Evolutionary conservation across 2,329 filamentous ascomycete genomes (phyloP), one percentile per base, ranked within the genome.

Genomic region (Neonectria punicea): DNA sequence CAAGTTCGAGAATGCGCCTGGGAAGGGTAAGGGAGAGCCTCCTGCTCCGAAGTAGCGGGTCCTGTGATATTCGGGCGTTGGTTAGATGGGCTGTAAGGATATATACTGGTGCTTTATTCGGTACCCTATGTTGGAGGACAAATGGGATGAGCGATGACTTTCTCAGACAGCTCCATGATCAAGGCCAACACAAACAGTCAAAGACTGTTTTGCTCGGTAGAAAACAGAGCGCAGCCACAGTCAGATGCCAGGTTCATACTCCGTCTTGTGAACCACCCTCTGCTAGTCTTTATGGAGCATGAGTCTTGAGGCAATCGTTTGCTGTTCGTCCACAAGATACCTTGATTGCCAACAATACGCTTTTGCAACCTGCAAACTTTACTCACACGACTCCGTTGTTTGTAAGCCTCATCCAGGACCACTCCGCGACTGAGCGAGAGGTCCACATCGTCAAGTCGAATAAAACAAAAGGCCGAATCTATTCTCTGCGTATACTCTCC

Each of bases 1-100:
- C 3, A 86, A 79, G 53, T 88, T 88, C 66, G 83, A 85, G 53
- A 70, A 74, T 9, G 85, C 85, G 0, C 77, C 80, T 2, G 85
- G 85, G 5, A 80, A 78, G 62, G 85, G 84, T 3, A 85, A 84
- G 66, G 82, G 76, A 36, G 54, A 64, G n/a, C 50, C 66, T 9
- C 61, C 39, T 41, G 46, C 16, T 18, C 32, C 54, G 1, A 25
- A 22, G 6, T 18, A 57, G 30, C 36, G 8, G 18, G 14, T 2
- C 10, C n/a, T 34, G 18, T 6, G 16, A 20, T 1, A 20, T 51
- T 3, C 11, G 2, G 9, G 28, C 9, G 16, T 51, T 34, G 16
- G 4, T n/a, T 18, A 14, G n/a, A 51, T 47, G 13, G 16, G 5
- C 11, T 34, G 10, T 8, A 51, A 20, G n/a, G 49, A 9, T 20